Conservation (phyloP, 306 rosid species). For the Trifolium fragiferum region DNA sequence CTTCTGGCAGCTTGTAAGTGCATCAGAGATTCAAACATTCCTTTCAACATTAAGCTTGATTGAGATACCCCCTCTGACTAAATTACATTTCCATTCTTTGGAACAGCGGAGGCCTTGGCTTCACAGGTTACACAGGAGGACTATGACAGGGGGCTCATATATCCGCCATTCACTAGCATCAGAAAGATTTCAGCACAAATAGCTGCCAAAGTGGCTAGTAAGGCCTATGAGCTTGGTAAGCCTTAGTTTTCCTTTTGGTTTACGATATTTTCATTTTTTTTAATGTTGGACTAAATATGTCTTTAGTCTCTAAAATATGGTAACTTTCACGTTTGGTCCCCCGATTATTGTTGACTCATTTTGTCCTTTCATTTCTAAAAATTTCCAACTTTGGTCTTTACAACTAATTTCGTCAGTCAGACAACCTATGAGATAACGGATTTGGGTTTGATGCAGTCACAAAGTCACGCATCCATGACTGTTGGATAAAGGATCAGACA, state of each 20-base stretch:
- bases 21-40: slow-evolving; percentile 28
- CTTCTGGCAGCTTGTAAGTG: slow-evolving; percentile 97
- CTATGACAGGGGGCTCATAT: slow-evolving; percentile 82
- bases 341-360: background rate
- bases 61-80: background rate
- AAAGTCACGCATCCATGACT: background rate
- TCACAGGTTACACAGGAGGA: slow-evolving; percentile 71
- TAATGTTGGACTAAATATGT: background rate
- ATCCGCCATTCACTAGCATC: slow-evolving; percentile 85
- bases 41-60: slow-evolving; percentile 10
- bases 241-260: background rate
- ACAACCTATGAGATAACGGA: background rate
- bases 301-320: background rate
- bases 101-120: slow-evolving; percentile 94
- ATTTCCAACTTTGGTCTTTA: background rate
- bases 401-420: background rate
- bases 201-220: slow-evolving; percentile 89
- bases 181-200: slow-evolving; percentile 93
- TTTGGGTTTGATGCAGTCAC: background rate
- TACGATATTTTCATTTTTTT: background rate
- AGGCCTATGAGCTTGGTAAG: slow-evolving; percentile 91
- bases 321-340: background rate
- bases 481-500: background rate
- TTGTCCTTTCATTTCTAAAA: background rate
- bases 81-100: slow-evolving; percentile 37